A percentile compares a stretch with the other conserved stretches of the same genome.
phyloP scores from a whole-genome alignment of 257 asterid genomes.

The Verbascum thapsus region DNA sequence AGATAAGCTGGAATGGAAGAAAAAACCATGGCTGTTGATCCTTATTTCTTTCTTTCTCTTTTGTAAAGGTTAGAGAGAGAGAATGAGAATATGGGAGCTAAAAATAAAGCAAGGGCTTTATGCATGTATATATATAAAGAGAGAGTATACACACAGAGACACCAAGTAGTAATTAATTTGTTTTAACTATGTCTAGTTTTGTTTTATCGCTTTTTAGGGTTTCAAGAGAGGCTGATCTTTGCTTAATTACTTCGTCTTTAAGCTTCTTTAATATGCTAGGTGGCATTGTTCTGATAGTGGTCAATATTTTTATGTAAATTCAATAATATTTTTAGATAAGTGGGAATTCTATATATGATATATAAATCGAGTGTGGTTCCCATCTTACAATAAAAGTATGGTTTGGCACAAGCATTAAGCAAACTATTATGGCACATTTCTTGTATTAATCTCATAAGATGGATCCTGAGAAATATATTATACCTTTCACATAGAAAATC shows the following conservation, averaged over 20 bases:
- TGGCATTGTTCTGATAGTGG: neutral
- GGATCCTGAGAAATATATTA: neutral
- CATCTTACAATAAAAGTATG: neutral
- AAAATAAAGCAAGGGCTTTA: conserved; percentile 56
- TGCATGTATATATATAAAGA: conserved; percentile 36
- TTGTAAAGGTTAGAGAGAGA: conserved; percentile 42
- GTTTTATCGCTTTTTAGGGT: conserved; percentile 54
- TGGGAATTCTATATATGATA: neutral
- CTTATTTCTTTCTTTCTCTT: conserved; percentile 36
- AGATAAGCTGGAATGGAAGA: conserved; percentile 62
- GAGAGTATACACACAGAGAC: conserved; percentile 19
- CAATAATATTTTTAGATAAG: neutral
- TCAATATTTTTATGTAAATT: neutral
- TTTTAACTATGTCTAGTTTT: conserved; percentile 41
- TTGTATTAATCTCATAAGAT: conserved; percentile 1
- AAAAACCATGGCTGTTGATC: conserved; percentile 57
- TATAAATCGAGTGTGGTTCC: conserved; percentile 3
- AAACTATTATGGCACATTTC: conserved; percentile 4
- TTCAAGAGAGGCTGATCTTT: conserved; percentile 32
- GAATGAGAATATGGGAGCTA: conserved; percentile 51
- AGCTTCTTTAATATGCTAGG: conserved; percentile 42
- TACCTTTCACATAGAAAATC: conserved; percentile 5
- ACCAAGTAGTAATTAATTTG: conserved; percentile 30
- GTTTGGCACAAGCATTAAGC: conserved; percentile 14
- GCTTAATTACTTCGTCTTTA: conserved; percentile 43